These are phyloP conservation scores for Butyriboletus loyo DNA, from an alignment of 768 basidiomycete genomes.

Conservation along the genomic window DNA sequence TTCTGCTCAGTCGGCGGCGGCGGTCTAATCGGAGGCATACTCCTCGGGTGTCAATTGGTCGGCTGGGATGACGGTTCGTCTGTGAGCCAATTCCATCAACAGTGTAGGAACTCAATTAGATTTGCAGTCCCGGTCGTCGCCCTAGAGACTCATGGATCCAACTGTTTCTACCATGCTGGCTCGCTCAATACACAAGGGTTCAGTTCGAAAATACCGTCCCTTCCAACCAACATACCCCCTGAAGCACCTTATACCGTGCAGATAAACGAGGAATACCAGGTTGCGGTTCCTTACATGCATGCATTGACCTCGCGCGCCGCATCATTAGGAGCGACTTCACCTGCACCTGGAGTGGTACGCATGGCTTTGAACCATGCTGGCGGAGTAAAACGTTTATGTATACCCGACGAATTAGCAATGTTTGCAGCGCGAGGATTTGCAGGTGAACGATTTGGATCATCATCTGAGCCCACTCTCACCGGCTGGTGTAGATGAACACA, in stretches of 20 bases:
- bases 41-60: conserved; percentile 58
- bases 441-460: conserved; percentile 38
- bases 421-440: conserved; percentile 52
- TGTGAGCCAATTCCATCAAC: neutral
- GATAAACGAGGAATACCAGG: conserved; percentile 39
- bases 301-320: conserved; percentile 62
- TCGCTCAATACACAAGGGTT: conserved; percentile 47
- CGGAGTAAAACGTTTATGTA: conserved; percentile 52
- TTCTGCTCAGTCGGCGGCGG: conserved; percentile 79
- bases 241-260: conserved; percentile 40
- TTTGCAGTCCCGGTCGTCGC: conserved; percentile 62
- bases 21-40: conserved; percentile 67
- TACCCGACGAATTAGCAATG: conserved; percentile 73
- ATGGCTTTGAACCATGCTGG: conserved; percentile 63
- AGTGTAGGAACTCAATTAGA: neutral
- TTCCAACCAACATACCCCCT: conserved; percentile 26
- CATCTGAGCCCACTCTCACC: neutral
- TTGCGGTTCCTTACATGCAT: conserved; percentile 57
- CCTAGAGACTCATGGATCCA: conserved; percentile 68
- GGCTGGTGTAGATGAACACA: conserved; percentile 60
- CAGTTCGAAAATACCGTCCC: conserved; percentile 31
- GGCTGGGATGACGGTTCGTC: conserved; percentile 69
- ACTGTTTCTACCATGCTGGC: conserved; percentile 72
- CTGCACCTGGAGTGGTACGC: conserved; percentile 57
- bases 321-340: conserved; percentile 68